These are phyloP conservation scores for Colletotrichum sp. DNA, from an alignment of 2,329 filamentous ascomycete genomes.

Conservation along the genomic window DNA sequence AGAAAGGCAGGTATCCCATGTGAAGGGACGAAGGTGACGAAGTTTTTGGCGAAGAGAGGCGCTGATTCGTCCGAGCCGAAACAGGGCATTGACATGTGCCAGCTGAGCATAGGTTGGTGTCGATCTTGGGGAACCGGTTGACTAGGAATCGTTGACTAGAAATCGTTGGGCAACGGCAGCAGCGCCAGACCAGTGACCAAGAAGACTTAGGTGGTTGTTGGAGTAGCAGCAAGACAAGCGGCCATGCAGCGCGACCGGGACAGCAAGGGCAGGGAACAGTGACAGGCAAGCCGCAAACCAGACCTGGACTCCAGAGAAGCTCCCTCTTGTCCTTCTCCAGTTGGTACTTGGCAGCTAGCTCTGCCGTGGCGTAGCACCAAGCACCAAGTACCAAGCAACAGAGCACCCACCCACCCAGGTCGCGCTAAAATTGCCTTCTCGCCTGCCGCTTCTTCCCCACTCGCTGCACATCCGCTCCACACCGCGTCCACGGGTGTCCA, in stretches of 20 bases:
- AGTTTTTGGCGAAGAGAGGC: slow-evolving; percentile 9
- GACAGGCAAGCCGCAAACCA: background rate
- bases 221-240: background rate
- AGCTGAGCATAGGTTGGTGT: slow-evolving; percentile 11
- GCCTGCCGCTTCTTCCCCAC: background rate
- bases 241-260: background rate
- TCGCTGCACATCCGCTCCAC: background rate
- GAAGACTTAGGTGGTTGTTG: background rate
- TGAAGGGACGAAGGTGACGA: slow-evolving; percentile 19
- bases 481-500: background rate
- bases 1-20: slow-evolving; percentile 7
- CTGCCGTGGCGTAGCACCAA: slow-evolving; percentile 6
- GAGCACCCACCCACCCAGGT: background rate
- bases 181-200: background rate
- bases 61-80: slow-evolving; percentile 20
- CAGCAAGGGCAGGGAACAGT: background rate
- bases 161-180: background rate
- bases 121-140: background rate
- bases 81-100: slow-evolving; percentile 23
- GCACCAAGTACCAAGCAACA: background rate
- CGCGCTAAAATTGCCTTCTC: background rate
- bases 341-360: background rate
- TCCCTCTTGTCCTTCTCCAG: background rate
- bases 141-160: background rate
- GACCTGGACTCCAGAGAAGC: background rate